A percentile compares a stretch with the other conserved stretches of the same genome.
Evolutionary conservation across 805 yeast species (phyloP).

Genomic region (Kuraishia borneana): DNA sequence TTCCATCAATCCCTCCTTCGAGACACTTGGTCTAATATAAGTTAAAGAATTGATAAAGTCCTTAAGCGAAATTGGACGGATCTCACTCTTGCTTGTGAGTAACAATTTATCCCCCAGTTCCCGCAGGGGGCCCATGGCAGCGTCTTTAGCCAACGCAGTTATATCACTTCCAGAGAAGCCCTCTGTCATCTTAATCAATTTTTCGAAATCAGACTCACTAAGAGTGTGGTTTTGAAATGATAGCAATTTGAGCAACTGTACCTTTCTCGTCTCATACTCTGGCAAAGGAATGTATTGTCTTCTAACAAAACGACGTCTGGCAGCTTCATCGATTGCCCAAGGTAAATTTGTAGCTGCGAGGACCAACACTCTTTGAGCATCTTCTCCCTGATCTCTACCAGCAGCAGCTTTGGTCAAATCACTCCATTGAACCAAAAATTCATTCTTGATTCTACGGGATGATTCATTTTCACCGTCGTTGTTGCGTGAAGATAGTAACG

Average conservation of each 20-base stretch:
- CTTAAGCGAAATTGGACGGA: slow-evolving; percentile 58
- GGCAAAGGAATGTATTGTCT: slow-evolving; percentile 93
- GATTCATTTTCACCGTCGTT: slow-evolving; percentile 73
- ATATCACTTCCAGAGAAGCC: slow-evolving; percentile 92
- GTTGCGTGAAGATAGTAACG: slow-evolving; percentile 67
- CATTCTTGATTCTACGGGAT: slow-evolving; percentile 82
- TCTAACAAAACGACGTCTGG: slow-evolving; percentile 83
- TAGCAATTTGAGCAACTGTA: slow-evolving; percentile 59
- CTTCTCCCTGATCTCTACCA: slow-evolving; percentile 44
- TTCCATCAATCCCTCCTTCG: slow-evolving; percentile 62
- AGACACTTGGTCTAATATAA: slow-evolving; percentile 81
- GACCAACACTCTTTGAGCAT: slow-evolving; percentile 65
- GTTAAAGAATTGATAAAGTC: slow-evolving; percentile 73
- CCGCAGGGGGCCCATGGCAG: slow-evolving; percentile 96
- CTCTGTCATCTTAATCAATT: slow-evolving; percentile 54
- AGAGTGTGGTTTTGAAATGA: slow-evolving; percentile 64
- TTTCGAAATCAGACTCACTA: slow-evolving; percentile 47
- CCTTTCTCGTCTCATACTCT: slow-evolving; percentile 67
- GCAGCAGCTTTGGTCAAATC: slow-evolving; percentile 83
- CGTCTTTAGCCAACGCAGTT: slow-evolving; percentile 89
- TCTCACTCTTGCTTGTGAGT: slow-evolving; percentile 56
- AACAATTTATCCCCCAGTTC: slow-evolving; percentile 79
- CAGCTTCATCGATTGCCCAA: slow-evolving; percentile 97
- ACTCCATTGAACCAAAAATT: slow-evolving; percentile 91
- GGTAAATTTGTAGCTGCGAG: slow-evolving; percentile 94